Percentiles rank a stretch among this genome's conserved stretches.
Conservation (phyloP, 2,329 filamentous ascomycete species). For the Cladosporium sphaerospermum region DNA sequence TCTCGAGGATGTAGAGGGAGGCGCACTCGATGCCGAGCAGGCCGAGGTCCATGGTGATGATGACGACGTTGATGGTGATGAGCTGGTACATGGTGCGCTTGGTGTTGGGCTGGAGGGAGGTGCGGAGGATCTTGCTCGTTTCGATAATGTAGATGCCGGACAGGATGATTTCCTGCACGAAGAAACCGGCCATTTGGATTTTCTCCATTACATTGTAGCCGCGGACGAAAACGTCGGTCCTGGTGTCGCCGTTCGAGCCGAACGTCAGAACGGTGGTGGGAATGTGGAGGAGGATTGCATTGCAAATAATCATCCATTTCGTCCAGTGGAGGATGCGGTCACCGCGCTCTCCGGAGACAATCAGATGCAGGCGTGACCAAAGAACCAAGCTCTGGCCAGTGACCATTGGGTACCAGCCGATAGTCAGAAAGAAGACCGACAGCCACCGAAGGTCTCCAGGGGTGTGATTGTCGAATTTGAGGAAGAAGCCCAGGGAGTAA, state of each 20-base stretch:
- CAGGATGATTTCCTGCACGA: constrained; percentile 34
- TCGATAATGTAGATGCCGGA: constrained; percentile 28
- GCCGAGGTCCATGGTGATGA: constrained; percentile 33
- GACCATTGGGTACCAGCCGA: constrained; percentile 57
- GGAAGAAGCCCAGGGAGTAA: constrained; percentile 43
- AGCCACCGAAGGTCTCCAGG: constrained; percentile 25
- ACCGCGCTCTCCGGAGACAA: constrained; percentile 42
- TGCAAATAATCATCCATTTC: constrained; percentile 52
- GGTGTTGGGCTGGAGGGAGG: constrained; percentile 16
- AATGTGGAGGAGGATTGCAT: constrained; percentile 49
- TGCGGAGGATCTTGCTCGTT: constrained; percentile 21
- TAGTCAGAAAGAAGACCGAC: constrained; percentile 24
- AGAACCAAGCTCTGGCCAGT: constrained; percentile 57
- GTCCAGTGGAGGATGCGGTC: constrained; percentile 44
- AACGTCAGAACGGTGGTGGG: constrained; percentile 51
- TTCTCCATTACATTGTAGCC: constrained; percentile 41
- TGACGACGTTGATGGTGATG: constrained; percentile 32
- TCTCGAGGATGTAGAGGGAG: constrained; percentile 29
- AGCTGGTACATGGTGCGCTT: constrained; percentile 31
- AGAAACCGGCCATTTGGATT: constrained; percentile 40
- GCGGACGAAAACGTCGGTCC: constrained; percentile 27
- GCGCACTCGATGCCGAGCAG: constrained; percentile 31
- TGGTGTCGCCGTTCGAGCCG: constrained; percentile 39
- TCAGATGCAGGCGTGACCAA: constrained; percentile 57
- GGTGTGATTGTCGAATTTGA: constrained; percentile 38